A percentile compares a stretch with the other conserved stretches of the same genome.
Evolutionary conservation across 306 rosid species (phyloP).

Genomic region (Cucumis cinereus): DNA sequence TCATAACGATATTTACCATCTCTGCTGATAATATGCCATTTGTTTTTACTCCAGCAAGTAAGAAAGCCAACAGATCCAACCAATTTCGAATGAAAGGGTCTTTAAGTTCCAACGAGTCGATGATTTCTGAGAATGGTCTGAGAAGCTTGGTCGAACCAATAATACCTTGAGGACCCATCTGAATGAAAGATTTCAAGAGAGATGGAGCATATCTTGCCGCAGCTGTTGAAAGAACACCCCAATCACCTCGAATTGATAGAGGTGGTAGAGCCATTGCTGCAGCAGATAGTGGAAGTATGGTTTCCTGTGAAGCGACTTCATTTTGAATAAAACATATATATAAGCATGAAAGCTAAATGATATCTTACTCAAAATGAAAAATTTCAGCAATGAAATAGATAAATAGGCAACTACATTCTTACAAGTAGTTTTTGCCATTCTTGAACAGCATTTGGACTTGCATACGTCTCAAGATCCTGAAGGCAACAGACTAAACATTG

Average conservation of each 20-base stretch:
- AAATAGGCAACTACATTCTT: background rate
- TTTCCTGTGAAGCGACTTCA: constrained; percentile 47
- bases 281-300: constrained; percentile 73
- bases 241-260: constrained; percentile 74
- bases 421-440: constrained; percentile 82
- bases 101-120: constrained; percentile 59
- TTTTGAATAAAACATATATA: background rate
- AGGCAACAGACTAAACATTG: constrained; percentile 1
- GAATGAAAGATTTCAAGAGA: constrained; percentile 58
- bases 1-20: constrained; percentile 46
- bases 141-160: constrained; percentile 73
- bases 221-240: constrained; percentile 76
- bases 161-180: constrained; percentile 88
- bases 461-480: constrained; percentile 80
- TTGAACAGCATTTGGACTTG: constrained; percentile 56
- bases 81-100: constrained; percentile 74
- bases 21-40: constrained; percentile 77
- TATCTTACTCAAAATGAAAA: background rate
- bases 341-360: background rate
- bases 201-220: constrained; percentile 88
- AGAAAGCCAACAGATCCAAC: constrained; percentile 80
- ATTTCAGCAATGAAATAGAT: background rate
- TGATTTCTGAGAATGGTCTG: constrained; percentile 73
- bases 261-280: constrained; percentile 97
- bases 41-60: constrained; percentile 91